Percentiles rank a stretch among this genome's conserved stretches.
phyloP scores from a whole-genome alignment of 1,284 basidiomycete genomes.

The Trichosporon faecale region DNA sequence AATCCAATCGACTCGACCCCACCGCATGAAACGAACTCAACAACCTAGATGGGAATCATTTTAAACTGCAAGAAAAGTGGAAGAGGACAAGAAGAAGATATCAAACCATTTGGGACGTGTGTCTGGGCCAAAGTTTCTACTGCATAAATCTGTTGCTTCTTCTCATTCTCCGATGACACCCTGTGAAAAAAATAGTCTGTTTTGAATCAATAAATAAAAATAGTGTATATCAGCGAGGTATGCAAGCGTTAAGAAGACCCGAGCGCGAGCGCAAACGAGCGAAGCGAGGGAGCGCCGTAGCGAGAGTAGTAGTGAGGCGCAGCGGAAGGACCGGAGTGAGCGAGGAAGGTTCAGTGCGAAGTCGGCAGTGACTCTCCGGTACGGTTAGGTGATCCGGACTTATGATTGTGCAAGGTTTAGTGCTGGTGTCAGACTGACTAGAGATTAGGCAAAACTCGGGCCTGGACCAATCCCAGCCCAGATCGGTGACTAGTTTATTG shows the following conservation, averaged over 20 bases:
- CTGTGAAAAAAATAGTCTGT: constrained; percentile 5
- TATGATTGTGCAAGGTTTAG: neutral
- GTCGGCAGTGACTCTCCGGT: too few relatives aligned
- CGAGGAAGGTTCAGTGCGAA: too few relatives aligned
- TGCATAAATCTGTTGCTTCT: constrained; percentile 1
- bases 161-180: constrained; percentile 10
- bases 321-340: too few relatives aligned
- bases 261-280: neutral
- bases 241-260: neutral
- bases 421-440: neutral
- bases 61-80: constrained; percentile 1
- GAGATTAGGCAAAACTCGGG: neutral
- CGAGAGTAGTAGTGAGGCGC: too few relatives aligned
- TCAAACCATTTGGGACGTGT: neutral
- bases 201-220: neutral
- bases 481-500: neutral
- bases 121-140: neutral
- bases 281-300: too few relatives aligned
- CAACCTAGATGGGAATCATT: neutral
- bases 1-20: neutral
- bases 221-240: neutral
- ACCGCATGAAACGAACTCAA: neutral
- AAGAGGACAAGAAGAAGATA: constrained; percentile 4
- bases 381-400: neutral
- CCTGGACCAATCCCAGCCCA: neutral